phyloP scores from a whole-genome alignment of 331 rosid species.

The Rhamnella rubrinervis region DNA sequence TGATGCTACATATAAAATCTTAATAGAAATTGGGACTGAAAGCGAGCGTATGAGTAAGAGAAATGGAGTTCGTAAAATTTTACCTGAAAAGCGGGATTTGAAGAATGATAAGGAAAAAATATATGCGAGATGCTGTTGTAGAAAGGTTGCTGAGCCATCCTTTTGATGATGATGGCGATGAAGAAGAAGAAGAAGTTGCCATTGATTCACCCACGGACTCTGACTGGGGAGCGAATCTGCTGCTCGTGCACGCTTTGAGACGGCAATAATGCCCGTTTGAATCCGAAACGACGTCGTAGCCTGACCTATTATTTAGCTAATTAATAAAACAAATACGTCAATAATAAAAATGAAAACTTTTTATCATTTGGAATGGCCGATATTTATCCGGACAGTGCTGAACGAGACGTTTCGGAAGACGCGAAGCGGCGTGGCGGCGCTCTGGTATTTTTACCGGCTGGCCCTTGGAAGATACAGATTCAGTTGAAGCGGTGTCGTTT shows the following conservation, averaged over 20 bases:
- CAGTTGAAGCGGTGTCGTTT: no score
- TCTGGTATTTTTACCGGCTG: no score
- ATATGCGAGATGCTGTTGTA: constrained; percentile 54
- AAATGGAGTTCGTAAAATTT: neutral
- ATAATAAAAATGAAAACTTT: no score
- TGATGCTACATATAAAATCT: neutral
- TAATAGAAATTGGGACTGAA: neutral
- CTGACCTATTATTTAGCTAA: no score
- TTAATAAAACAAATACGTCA: no score
- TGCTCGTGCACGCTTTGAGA: constrained; percentile 11
- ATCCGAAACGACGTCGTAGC: no score
- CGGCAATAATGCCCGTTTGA: neutral
- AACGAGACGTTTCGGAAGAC: no score
- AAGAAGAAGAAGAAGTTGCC: constrained; percentile 47
- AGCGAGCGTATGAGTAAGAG: neutral
- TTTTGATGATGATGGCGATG: constrained; percentile 37
- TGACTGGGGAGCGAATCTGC: constrained; percentile 18
- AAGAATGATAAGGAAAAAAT: constrained; percentile 67
- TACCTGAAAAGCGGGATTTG: constrained; percentile 98
- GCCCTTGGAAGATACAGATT: no score
- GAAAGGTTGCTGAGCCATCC: constrained; percentile 58
- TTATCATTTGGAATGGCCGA: no score
- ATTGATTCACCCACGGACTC: constrained; percentile 10
- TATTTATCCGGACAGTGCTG: no score
- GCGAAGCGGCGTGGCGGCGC: no score